phyloP scores from a whole-genome alignment of 306 rosid genomes.

The Spatholobus suberectus region DNA sequence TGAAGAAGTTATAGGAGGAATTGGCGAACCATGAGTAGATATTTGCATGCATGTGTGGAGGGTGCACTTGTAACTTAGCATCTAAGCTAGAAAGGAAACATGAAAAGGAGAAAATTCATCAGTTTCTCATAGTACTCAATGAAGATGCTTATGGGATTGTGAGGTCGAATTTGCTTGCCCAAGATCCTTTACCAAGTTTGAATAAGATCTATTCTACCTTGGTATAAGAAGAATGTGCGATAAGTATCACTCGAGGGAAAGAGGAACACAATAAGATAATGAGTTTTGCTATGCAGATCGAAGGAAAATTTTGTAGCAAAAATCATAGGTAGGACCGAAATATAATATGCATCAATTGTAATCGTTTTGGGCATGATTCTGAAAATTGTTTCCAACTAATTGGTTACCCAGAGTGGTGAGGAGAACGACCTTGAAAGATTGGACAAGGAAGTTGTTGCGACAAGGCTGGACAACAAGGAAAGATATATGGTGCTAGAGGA shows the following conservation, averaged over 20 bases:
- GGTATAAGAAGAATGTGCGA: background rate
- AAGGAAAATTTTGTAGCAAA: background rate
- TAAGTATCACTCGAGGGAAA: background rate
- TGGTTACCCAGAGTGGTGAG: background rate
- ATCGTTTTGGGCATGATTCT: background rate
- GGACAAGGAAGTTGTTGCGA: background rate
- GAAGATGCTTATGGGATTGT: background rate
- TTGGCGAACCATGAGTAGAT: background rate
- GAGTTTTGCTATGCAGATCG: background rate
- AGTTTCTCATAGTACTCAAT: too few species aligned
- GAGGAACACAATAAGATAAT: background rate
- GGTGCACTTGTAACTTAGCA: background rate
- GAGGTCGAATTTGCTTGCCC: background rate
- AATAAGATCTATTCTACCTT: background rate
- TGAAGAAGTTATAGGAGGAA: background rate
- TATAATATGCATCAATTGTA: background rate
- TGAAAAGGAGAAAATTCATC: background rate
- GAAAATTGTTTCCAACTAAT: too few species aligned
- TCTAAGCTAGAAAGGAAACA: background rate
- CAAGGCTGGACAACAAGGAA: background rate
- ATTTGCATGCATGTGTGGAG: background rate
- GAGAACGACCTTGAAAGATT: background rate
- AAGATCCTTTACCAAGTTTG: background rate
- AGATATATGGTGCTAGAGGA: background rate
- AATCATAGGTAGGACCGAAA: background rate